Percentiles rank a stretch among this genome's conserved stretches.
These are phyloP conservation scores for Hippophae gyantsensis DNA, from an alignment of 306 rosid species.

Conservation along the genomic window DNA sequence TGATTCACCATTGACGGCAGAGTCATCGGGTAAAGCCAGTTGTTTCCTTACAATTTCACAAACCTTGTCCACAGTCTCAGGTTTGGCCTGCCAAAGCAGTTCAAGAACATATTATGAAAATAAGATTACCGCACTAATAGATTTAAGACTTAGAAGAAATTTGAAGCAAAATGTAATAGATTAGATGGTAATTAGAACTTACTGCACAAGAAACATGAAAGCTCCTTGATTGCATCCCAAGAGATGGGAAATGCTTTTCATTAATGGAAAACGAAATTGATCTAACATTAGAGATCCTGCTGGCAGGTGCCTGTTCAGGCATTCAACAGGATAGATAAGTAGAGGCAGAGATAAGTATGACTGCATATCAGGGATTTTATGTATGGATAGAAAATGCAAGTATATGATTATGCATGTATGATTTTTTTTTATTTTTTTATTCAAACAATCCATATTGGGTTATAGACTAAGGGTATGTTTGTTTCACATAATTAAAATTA, in stretches of 20 bases:
- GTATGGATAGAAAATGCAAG: background rate
- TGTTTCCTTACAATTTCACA: conserved; percentile 74
- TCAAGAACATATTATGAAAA: background rate
- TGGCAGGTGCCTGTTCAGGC: conserved; percentile 35
- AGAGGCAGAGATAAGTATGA: background rate
- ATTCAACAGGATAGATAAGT: conserved; percentile 23
- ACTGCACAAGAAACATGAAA: conserved; percentile 59
- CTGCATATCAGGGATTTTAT: background rate
- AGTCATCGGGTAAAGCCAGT: conserved; percentile 54
- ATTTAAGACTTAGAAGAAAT: background rate
- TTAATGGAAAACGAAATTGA: conserved; percentile 53
- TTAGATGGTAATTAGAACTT: conserved; percentile 14
- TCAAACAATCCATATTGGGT: no score
- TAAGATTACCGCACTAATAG: background rate
- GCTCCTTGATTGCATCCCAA: conserved; percentile 31
- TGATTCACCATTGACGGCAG: conserved; percentile 49
- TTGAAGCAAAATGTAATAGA: background rate
- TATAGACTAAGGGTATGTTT: no score
- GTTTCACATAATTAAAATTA: no score
- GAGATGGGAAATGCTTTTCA: conserved; percentile 43
- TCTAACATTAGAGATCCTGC: conserved; percentile 35
- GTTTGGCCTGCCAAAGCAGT: conserved; percentile 54
- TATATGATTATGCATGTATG: background rate
- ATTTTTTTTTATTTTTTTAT: no score
- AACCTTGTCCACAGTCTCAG: conserved; percentile 75